phyloP scores from a whole-genome alignment of 805 yeast genomes.

The Priceomyces castillae region DNA sequence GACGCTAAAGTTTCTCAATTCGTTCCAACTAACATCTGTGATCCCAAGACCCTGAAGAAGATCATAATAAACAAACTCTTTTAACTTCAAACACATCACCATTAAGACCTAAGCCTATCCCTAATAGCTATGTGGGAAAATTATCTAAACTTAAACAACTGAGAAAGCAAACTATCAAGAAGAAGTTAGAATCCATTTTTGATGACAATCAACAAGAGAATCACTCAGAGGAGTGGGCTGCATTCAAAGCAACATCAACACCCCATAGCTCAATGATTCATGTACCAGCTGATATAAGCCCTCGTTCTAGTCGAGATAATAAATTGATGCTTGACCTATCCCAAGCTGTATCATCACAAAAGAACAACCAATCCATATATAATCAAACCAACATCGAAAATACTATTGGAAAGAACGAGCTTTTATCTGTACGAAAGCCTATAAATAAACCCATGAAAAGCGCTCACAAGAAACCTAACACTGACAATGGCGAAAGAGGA shows the following conservation, averaged over 20 bases:
- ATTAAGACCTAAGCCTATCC: not conserved
- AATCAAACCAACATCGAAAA: too few relatives aligned
- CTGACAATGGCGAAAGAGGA: too few relatives aligned
- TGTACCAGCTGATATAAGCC: not conserved
- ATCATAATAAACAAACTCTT: not conserved
- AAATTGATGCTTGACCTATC: too few relatives aligned
- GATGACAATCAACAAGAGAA: conserved; percentile 4
- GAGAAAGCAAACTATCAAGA: not conserved
- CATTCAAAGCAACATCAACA: conserved; percentile 11
- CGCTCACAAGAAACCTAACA: too few relatives aligned
- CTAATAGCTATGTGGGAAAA: not conserved
- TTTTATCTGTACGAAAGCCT: too few relatives aligned
- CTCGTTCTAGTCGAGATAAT: too few relatives aligned
- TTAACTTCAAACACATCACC: not conserved
- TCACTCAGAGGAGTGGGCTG: not conserved
- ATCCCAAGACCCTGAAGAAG: not conserved
- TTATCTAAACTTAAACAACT: not conserved
- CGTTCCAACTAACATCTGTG: not conserved
- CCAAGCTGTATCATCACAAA: too few relatives aligned
- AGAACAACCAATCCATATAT: too few relatives aligned
- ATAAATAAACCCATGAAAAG: too few relatives aligned
- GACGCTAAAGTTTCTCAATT: not conserved
- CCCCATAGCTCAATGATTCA: conserved; percentile 6
- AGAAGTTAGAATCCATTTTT: conserved; percentile 15
- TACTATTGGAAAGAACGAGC: too few relatives aligned